phyloP scores from a whole-genome alignment of 768 basidiomycete species.

The Gyrodon lividus region DNA sequence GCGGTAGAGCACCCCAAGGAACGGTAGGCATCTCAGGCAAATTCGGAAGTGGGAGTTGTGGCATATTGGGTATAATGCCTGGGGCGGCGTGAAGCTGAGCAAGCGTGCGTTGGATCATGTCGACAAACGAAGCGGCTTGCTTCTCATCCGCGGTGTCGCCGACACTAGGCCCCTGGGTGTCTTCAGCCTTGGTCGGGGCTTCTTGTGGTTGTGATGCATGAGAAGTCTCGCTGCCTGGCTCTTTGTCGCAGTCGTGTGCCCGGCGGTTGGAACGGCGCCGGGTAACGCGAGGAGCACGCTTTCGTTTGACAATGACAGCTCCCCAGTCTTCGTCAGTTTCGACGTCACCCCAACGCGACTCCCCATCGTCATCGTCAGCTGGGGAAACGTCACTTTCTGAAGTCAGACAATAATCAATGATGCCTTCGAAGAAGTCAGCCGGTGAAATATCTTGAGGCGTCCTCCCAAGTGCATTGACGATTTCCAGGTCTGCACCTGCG shows the following conservation, averaged over 20 bases:
- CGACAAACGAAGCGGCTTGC: constrained; percentile 52
- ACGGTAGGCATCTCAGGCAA: constrained; percentile 68
- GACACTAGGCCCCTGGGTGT: constrained; percentile 22
- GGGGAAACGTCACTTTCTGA: constrained; percentile 26
- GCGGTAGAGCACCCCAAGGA: constrained; percentile 61
- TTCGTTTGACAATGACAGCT: constrained; percentile 27
- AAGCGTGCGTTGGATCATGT: constrained; percentile 74
- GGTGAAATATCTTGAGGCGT: constrained; percentile 63
- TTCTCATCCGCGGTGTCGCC: constrained; percentile 32
- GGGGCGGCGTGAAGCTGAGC: constrained; percentile 56
- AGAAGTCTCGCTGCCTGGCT: not conserved
- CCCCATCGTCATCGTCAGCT: constrained; percentile 42
- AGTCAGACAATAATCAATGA: constrained; percentile 10
- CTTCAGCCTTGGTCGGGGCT: constrained; percentile 4
- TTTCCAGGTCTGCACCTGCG: constrained; percentile 77
- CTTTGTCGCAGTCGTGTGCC: constrained; percentile 19
- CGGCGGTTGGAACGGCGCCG: constrained; percentile 27
- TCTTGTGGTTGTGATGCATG: constrained; percentile 2
- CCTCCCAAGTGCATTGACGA: constrained; percentile 71
- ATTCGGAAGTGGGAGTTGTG: constrained; percentile 48
- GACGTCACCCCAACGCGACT: constrained; percentile 66
- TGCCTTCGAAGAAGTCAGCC: constrained; percentile 43
- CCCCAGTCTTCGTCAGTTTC: constrained; percentile 63
- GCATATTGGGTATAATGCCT: constrained; percentile 55
- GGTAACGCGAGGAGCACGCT: constrained; percentile 33